Percentiles rank a stretch among this genome's conserved stretches.
Conservation (phyloP, 2,329 filamentous ascomycete species). For the Trichoderma sp. region DNA sequence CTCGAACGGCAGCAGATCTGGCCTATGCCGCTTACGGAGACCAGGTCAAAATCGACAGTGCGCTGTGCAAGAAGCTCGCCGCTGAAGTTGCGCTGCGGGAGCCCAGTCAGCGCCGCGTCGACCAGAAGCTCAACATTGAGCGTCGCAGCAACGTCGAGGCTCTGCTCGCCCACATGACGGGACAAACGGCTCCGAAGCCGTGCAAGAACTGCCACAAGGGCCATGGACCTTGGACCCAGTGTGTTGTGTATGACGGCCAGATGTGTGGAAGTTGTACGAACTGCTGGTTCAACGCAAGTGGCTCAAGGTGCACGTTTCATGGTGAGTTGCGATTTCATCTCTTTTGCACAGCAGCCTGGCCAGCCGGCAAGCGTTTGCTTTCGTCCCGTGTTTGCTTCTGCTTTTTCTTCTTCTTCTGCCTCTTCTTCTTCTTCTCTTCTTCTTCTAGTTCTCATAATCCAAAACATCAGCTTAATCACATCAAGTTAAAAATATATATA, state of each 20-base stretch:
- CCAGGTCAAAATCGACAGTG: constrained; percentile 49
- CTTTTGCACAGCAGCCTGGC: not conserved
- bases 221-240: constrained; percentile 57
- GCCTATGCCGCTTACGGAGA: constrained; percentile 47
- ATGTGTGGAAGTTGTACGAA: constrained; percentile 62
- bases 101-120: constrained; percentile 51
- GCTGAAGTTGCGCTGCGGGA: constrained; percentile 47
- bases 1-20: constrained; percentile 44
- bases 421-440: not conserved
- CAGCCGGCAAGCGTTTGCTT: not conserved
- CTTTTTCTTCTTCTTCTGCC: not conserved
- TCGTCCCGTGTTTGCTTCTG: not conserved
- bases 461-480: not conserved
- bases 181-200: constrained; percentile 44
- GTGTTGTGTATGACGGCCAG: constrained; percentile 57
- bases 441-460: not conserved
- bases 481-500: no score
- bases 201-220: constrained; percentile 61
- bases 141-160: constrained; percentile 60
- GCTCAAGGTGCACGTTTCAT: constrained; percentile 58
- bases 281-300: constrained; percentile 62
- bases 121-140: constrained; percentile 54
- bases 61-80: constrained; percentile 53
- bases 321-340: constrained; percentile 39
- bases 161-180: constrained; percentile 55